Percentiles rank a stretch among this genome's conserved stretches.
phyloP scores from a whole-genome alignment of 2,329 filamentous ascomycete species.

The Metarhizium guizhouense region DNA sequence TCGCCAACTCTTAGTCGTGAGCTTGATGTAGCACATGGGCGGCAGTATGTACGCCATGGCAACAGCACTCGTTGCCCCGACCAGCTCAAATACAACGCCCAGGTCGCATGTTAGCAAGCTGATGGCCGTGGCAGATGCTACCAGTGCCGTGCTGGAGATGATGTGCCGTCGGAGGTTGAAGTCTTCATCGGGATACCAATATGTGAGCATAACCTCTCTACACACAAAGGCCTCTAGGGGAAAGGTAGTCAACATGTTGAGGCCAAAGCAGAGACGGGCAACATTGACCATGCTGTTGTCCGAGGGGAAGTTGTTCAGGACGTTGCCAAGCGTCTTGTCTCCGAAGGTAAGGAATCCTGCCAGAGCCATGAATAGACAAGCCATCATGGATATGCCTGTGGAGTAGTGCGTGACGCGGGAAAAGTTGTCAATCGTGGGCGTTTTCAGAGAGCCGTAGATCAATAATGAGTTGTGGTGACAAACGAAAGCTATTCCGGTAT shows the following conservation, averaged over 20 bases:
- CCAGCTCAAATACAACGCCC: constrained; percentile 88
- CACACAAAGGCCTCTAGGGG: constrained; percentile 97
- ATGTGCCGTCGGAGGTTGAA: constrained; percentile 81
- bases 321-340: constrained; percentile 84
- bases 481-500: constrained; percentile 42
- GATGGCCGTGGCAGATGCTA: constrained; percentile 68
- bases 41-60: constrained; percentile 92
- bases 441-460: constrained; percentile 92
- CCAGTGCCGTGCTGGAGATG: constrained; percentile 73
- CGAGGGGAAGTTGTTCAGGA: constrained; percentile 92
- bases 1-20: constrained; percentile 68
- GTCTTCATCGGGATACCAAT: constrained; percentile 59
- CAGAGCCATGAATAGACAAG: constrained; percentile 81
- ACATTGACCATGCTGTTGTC: constrained; percentile 93
- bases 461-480: constrained; percentile 92
- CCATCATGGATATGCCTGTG: constrained; percentile 81
- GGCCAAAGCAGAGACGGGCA: constrained; percentile 86
- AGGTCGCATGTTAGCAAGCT: constrained; percentile 86
- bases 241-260: constrained; percentile 97
- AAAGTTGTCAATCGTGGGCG: constrained; percentile 93
- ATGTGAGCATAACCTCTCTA: constrained; percentile 90
- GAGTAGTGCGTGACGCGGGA: constrained; percentile 88
- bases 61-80: constrained; percentile 89
- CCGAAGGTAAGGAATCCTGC: constrained; percentile 90
- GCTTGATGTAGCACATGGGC: constrained; percentile 88